Evolutionary conservation across 176 grass and related monocot species (phyloP), one percentile per base, ranked within the genome.

Genomic region (Triticum timopheevii): DNA sequence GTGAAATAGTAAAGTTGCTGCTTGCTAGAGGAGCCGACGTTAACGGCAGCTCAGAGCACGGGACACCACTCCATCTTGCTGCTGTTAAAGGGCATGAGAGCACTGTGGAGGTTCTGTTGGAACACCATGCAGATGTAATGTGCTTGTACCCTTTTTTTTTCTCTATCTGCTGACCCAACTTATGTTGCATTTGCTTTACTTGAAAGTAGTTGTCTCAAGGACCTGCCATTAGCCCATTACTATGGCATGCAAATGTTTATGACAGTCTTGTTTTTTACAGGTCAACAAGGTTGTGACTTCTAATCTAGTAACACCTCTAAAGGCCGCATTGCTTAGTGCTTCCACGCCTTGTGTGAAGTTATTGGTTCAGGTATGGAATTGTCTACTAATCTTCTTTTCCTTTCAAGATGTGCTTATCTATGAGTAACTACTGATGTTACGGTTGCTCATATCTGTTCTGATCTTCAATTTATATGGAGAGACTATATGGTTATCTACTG

Each of bases 21-120:
- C 68, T 87, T 74, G 81, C 78, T 39, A 87, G 28, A 69, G 85
- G 85, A 54, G 85, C 85, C 64, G 17, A 74, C 1, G 58, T 81
- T 50, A 40, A 87, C 25, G 39, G 68, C 8, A 73, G 74, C 65
- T 81, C 78, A 52, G 24, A 79, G 11, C 3, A 12, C 11, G 40
- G 15, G 39, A 87, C 78, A 74, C 85, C 85, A 65, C 39, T 87
- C 23, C 78, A 65, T 64, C 16, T 76, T 28, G 73, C 73, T 52
- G 25, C 73, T 52, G 0, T 76, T 52, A 52, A 31, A 76, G 73
- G 73, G 10, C 73, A 76, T 52, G 73, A 76, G 3, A 76, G 44
- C 28, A 76, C 73, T 6, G 44, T 76, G 44, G 73, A 76, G 73
- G 73, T 31, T 76, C 28, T 76, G 24, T 10, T 76, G 73, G 44